Base-by-base conservation (phyloP, 306 rosid species). In the Gastrolobium villosum region DNA sequence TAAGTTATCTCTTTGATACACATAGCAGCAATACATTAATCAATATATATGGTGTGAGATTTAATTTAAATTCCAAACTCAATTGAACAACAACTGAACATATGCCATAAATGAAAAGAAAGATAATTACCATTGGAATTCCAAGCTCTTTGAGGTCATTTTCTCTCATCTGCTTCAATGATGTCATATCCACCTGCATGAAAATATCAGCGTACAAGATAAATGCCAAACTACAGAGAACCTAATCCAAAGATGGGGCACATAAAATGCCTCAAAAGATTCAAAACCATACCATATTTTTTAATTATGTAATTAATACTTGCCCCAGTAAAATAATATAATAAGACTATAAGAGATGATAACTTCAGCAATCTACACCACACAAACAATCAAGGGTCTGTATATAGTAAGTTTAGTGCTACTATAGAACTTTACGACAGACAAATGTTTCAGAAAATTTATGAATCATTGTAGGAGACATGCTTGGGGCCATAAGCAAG, bases 91-190 rank as follows among this genome's bases (percentile, higher is more conserved):
- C 62, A 69, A 11, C 57, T 35, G 40, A 63, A 80, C 2, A 81
- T 48, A 64, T 45, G 34, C 37, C 75, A 76, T 6, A 62, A 20
- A 44, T 8, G 52, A 45, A 39, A 80, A 2, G 68, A 49, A 72
- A 11, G 77, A 73, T 34, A 68, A 76, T 72, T 93, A 95, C 97
- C 99, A 93, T 95, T 48, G 99, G 99, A 79, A 95, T 93, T 61
- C 99, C 99, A 65, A 93, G 93, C 88, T 93, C 98, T 78, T 93
- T 95, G 79, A 95, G 96, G 72, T 93, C 99, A 85, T 88, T 85
- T 78, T 95, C 98, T 64, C 98, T 92, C 99, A 95, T 95, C 84
- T 93, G 98, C 89, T 84, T 95, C 87, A 95, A 81, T 65, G 96
- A 93, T 75, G 96, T 65, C 96, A 95, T 87, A 88, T 95, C 99